Evolutionary conservation across 345 rosid species (phyloP).

Genomic region (Turnera subulata): DNA sequence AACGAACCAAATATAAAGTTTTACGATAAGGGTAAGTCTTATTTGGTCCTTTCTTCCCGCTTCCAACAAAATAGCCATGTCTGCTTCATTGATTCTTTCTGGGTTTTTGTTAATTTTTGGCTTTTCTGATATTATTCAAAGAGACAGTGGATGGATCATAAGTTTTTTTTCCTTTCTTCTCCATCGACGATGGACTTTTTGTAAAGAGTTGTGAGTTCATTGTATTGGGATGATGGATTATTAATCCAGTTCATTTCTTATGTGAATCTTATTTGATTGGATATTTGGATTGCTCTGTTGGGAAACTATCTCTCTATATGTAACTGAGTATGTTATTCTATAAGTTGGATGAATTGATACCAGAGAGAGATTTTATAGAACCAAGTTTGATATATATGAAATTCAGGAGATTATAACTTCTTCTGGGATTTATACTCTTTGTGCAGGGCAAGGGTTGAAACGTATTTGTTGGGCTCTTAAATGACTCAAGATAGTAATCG

Average conservation of each 20-base stretch:
- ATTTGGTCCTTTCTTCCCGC: not conserved
- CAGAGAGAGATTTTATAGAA: not conserved
- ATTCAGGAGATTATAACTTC: not conserved
- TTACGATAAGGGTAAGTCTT: too few species aligned
- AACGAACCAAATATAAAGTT: not conserved
- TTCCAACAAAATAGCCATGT: too few species aligned
- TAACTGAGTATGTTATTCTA: too few species aligned
- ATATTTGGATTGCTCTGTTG: not conserved
- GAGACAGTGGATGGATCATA: not conserved
- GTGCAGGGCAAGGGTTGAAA: not conserved
- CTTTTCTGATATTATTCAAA: not conserved
- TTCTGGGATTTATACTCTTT: not conserved
- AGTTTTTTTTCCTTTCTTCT: not conserved
- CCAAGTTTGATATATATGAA: not conserved
- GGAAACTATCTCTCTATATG: not conserved
- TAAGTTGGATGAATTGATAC: not conserved
- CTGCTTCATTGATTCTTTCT: not conserved
- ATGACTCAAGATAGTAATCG: slow-evolving; percentile 62
- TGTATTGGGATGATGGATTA: not conserved
- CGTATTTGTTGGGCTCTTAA: not conserved
- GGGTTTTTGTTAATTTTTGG: not conserved
- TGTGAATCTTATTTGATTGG: not conserved
- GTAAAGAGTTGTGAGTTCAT: not conserved
- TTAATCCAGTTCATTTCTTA: not conserved
- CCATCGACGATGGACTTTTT: not conserved